These are phyloP conservation scores for Friedmanniomyces endolithicus DNA, from an alignment of 495 filamentous ascomycete genomes.

Conservation along the genomic window DNA sequence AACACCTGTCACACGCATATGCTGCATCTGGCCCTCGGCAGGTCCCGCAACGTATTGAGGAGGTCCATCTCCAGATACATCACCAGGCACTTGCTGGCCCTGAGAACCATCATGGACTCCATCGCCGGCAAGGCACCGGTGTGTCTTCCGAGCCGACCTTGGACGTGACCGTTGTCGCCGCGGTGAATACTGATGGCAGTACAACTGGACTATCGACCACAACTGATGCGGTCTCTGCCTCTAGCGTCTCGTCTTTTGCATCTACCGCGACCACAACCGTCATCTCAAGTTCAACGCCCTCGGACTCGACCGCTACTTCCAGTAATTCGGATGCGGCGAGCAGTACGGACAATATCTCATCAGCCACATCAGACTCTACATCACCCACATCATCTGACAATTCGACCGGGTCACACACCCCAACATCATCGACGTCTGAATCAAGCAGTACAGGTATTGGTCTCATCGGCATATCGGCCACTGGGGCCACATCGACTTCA, in stretches of 20 bases:
- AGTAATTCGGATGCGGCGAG: background rate
- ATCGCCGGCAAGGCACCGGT: constrained; percentile 6
- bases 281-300: background rate
- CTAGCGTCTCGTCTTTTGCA: background rate
- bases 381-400: background rate
- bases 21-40: background rate
- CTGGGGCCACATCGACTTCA: background rate
- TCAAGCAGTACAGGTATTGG: background rate
- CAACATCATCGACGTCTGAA: background rate
- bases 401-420: background rate
- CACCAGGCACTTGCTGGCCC: background rate
- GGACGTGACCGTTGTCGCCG: background rate
- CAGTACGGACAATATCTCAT: background rate
- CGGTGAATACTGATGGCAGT: background rate
- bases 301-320: background rate
- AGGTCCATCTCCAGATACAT: constrained; percentile 16
- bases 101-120: background rate
- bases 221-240: background rate
- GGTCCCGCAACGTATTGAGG: constrained; percentile 11
- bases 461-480: background rate
- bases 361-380: background rate
- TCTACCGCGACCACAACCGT: background rate
- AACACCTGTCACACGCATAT: constrained; percentile 3
- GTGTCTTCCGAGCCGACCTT: background rate
- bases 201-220: background rate